phyloP scores from a whole-genome alignment of 495 filamentous ascomycete genomes.

The Talaromyces stipitatus region DNA sequence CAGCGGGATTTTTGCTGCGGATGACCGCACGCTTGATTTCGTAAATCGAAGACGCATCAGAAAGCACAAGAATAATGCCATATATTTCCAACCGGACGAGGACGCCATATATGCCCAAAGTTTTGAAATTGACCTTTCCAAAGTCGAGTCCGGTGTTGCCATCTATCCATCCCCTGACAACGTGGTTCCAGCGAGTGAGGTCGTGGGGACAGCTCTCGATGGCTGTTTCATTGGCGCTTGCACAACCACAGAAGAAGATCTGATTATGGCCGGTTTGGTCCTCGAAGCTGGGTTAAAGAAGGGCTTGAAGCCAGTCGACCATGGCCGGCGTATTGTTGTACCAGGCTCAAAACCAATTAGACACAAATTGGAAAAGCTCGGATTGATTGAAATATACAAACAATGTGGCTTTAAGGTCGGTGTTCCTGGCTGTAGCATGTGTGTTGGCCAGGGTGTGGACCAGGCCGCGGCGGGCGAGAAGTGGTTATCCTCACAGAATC shows the following conservation, averaged over 20 bases:
- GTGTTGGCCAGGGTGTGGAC: neutral
- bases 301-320: neutral
- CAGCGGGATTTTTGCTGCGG: neutral
- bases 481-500: neutral
- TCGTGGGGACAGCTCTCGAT: neutral
- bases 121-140: neutral
- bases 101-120: neutral
- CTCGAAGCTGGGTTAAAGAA: neutral
- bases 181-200: neutral
- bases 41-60: neutral
- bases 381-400: neutral
- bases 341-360: neutral
- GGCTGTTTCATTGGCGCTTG: neutral
- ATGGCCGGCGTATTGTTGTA: neutral
- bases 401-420: neutral
- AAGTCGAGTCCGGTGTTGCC: neutral
- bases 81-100: neutral
- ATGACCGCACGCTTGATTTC: neutral
- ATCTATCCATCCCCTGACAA: neutral
- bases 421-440: neutral
- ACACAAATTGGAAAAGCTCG: neutral
- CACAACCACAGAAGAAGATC: neutral
- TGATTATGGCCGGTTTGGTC: neutral
- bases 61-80: neutral
- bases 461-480: neutral